Base-by-base conservation (phyloP, 2,329 filamentous ascomycete species). In the Hypoxylon sp. region DNA sequence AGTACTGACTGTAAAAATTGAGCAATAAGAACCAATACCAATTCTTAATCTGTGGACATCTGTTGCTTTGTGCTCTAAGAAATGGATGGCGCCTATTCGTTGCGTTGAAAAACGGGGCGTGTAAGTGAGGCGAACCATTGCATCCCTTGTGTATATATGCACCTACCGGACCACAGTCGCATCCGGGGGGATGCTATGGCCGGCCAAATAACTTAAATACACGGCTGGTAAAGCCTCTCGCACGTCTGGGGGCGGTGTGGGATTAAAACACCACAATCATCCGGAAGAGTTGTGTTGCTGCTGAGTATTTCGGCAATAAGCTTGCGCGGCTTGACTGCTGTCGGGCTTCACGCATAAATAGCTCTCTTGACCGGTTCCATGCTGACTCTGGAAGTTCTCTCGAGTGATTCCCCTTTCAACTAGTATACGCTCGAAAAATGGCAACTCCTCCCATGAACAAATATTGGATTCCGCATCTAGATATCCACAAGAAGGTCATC, bases 401-500 rank as follows among this genome's bases (percentile, higher is more conserved):
- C 35, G 43, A 56, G 16, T 45, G 47, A 47, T 46, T 42, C 37
- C 32, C 31, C 43, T 31, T 43, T 37, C 34, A 41, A 40, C 26
- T 29, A 30, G 38, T 23, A 34, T 40, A 42, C 25, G 17, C 26
- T 55, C 38, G 42, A 43, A 69, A 57, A 26, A 73, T 73, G 66
- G 70, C 71, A 37, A 70, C 69, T n/a, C 57, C 60, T 38, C 59
- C 67, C 42, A 75, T 81, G 72, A 84, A 84, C 68, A 76, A 74
- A 63, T 85, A 83, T 68, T 85, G 81, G 81, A 83, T 84, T 52
- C 79, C 80, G 9, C 76, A 81, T 52, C 68, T 77, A 53, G 80
- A 83, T 49, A 84, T 84, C 63, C 79, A 82, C 69, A 83, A 81
- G 61, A 83, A 78, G 58, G 76, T 84, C 57, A 83, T 84, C 61